A percentile compares a stretch with the other conserved stretches of the same genome.
Evolutionary conservation across 1,284 basidiomycete genomes (phyloP).

Genomic region (Meripilus lineatus): DNA sequence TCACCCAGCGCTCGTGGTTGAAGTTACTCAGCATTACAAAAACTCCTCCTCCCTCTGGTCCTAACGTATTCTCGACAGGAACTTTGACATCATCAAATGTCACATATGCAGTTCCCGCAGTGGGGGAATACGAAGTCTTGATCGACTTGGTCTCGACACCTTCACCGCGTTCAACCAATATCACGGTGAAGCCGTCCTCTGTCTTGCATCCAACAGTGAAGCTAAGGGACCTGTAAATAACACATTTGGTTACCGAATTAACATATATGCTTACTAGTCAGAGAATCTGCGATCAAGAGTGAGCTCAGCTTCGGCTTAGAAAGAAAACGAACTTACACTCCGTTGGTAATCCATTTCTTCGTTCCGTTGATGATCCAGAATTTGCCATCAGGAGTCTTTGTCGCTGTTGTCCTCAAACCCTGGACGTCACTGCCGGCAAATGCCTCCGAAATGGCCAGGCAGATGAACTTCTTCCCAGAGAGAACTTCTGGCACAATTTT

Average conservation of each 20-base stretch:
- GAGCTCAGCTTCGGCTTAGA: not conserved
- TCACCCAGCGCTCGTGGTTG: conserved; percentile 72
- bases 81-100: conserved; percentile 88
- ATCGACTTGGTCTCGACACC: conserved; percentile 85
- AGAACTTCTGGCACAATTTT: conserved; percentile 83
- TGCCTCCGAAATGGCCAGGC: conserved; percentile 66
- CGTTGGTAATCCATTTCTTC: conserved; percentile 86
- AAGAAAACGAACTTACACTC: conserved; percentile 38
- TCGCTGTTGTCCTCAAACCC: conserved; percentile 77
- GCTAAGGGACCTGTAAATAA: conserved; percentile 11
- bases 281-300: conserved; percentile 22
- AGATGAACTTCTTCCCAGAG: conserved; percentile 63
- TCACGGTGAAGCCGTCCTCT: conserved; percentile 76
- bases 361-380: conserved; percentile 83
- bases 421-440: conserved; percentile 91
- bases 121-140: conserved; percentile 77
- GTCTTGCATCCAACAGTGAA: conserved; percentile 65
- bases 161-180: conserved; percentile 72
- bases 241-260: not conserved
- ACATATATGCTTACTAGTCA: conserved; percentile 22
- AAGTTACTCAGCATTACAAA: conserved; percentile 77
- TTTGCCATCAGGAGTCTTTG: conserved; percentile 79
- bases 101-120: conserved; percentile 83
- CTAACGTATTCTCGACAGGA: conserved; percentile 83
- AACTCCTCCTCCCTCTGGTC: conserved; percentile 77